phyloP scores from a whole-genome alignment of 2,329 filamentous ascomycete genomes.

The Xylaria sp. region DNA sequence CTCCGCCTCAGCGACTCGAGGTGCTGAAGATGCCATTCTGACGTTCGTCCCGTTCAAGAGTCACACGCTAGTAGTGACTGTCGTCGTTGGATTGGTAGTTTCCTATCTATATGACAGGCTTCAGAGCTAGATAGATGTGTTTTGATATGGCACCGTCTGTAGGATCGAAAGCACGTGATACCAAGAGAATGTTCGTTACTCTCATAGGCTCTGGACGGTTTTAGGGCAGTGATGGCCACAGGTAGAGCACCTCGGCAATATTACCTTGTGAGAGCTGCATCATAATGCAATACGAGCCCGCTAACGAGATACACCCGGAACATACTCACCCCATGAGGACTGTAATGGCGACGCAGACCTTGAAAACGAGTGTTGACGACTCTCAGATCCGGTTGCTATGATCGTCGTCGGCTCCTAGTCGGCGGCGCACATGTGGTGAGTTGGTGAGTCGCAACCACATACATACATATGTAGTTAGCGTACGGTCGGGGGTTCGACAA shows the following conservation, averaged over 20 bases:
- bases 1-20: constrained; percentile 40
- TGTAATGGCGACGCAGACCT: not conserved
- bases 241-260: not conserved
- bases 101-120: not conserved
- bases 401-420: not conserved
- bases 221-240: not conserved
- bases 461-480: too few species aligned
- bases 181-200: not conserved
- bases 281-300: not conserved
- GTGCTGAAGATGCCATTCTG: constrained; percentile 41
- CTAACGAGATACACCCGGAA: too few species aligned
- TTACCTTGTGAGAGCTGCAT: not conserved
- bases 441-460: not conserved
- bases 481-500: not conserved
- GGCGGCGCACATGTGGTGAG: too few species aligned
- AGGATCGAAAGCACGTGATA: constrained; percentile 24
- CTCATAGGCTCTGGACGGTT: constrained; percentile 9
- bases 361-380: not conserved
- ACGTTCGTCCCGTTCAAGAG: not conserved
- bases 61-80: not conserved
- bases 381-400: not conserved
- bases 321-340: too few species aligned
- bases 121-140: not conserved
- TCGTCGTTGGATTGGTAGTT: not conserved
- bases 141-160: not conserved